phyloP scores from a whole-genome alignment of 257 asterid genomes.

The Plantago elongata region DNA sequence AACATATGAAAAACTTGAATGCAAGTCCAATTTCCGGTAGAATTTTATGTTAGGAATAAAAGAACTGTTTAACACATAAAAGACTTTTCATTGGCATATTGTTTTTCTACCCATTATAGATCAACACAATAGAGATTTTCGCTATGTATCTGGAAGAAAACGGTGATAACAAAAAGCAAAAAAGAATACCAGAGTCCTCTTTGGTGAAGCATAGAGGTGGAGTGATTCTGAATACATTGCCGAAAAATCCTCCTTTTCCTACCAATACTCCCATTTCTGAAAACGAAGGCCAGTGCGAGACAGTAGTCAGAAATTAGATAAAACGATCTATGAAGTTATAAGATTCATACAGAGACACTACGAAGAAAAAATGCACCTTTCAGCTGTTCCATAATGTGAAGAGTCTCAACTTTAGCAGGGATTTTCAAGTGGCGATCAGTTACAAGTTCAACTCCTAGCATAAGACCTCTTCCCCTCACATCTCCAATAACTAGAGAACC shows the following conservation, averaged over 20 bases:
- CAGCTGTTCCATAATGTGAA: conserved; percentile 70
- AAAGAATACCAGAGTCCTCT: conserved; percentile 73
- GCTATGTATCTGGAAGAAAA: neutral
- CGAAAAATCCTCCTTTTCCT: conserved; percentile 91
- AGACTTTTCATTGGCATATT: no score
- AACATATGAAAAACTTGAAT: no score
- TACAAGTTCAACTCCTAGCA: conserved; percentile 94
- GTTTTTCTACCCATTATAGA: neutral
- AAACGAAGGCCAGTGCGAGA: conserved; percentile 1
- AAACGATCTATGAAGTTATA: neutral
- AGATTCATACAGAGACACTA: neutral
- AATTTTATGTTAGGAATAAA: no score
- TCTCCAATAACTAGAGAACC: conserved; percentile 68
- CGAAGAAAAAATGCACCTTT: conserved; percentile 52
- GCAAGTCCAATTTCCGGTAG: no score
- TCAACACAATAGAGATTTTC: neutral
- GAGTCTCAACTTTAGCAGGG: conserved; percentile 76
- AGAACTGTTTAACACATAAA: no score
- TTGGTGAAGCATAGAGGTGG: conserved; percentile 96
- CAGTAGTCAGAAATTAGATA: neutral
- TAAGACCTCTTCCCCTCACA: conserved; percentile 90
- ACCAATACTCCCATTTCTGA: conserved; percentile 80
- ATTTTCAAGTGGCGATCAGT: conserved; percentile 59
- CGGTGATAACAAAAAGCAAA: neutral
- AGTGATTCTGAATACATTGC: conserved; percentile 85